Evolutionary conservation across 805 yeast species (phyloP), one percentile per base, ranked within the genome.

Genomic region (Pichia occidentalis): DNA sequence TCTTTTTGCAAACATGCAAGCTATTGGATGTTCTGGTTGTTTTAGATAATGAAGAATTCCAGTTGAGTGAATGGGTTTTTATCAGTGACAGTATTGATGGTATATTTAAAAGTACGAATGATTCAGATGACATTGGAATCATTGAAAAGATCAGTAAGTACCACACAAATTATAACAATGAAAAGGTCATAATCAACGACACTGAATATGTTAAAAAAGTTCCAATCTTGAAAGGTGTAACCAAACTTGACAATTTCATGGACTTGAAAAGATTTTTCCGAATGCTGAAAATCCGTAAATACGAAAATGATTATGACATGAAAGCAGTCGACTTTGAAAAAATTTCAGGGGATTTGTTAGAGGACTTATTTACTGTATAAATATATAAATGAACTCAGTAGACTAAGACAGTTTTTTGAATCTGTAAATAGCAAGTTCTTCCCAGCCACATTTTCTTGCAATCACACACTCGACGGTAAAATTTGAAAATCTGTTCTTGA

Each of bases 391-490:
- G n/a, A n/a, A n/a, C n/a, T n/a, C n/a, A n/a, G n/a, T n/a, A 22
- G 20, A 24, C 23, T 24, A 34, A 19, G 10, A 21, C 13, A 40
- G 14, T 59, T 65, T 56, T 33, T 39, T 53, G 50, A 88, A 85
- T 45, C 77, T 68, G 60, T 80, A 76, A 7, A 90, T 80, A 39
- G 85, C 74, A 25, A 92, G 64, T 9, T 82, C 90, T 59, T 92
- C 98, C 96, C 97, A 87, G 0, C 97, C 97, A 1, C 96, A 95
- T 51, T 84, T 85, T 38, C 97, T 68, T 30, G 68, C 67, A 4
- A 76, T 70, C 1, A 85, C 64, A n/a, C 61, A 48, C 2, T 64
- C 62, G 1, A 73, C 74, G 0, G 38, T 37, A 86, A 95, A 90
- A 2, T 46, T 39, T 1, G 21, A 19, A 32, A 48, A 36, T 4